Evolutionary conservation across 2,329 filamentous ascomycete genomes (phyloP), one percentile per base, ranked within the genome.

Genomic region (Penicillium sp.): DNA sequence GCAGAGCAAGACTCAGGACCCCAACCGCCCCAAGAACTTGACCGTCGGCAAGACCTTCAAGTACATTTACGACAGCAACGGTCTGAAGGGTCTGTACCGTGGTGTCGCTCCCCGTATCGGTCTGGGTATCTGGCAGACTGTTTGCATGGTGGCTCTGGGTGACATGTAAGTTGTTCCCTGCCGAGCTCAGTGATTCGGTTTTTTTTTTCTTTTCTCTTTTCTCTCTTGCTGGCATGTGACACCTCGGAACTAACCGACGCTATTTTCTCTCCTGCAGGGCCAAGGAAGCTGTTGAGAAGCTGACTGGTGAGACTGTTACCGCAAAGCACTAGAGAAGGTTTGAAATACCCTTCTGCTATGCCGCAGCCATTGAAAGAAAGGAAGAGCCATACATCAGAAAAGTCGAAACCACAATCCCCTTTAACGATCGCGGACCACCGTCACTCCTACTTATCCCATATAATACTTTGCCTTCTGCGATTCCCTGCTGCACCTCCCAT

Each of bases 111-210:
- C 93, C 63, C 85, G 93, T 71, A 90, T 98, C 69, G 90, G 90
- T 61, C 84, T 98, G 56, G 86, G 93, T 68, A 82, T 98, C 76
- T 98, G 93, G 93, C 93, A 98, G 81, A 98, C 93, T 54, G 86
- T 98, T 66, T 98, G 93, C 81, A 98, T 98, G 93, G 93, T 98
- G 74, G 93, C 91, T 66, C 80, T 97, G 73, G 93, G 93, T 75
- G 93, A 97, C 76, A 90, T 95, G 90, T 94, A 76, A 78, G 89
- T 82, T 60, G 25, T 43, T 26, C 1, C 25, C 39, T 4, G 12
- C 13, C 29, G 5, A 8, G 8, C 29, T 32, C 35, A 8, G 50
- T 36, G 42, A 32, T 40, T 29, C 34, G 39, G 12, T 40, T 4
- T 44, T 25, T 13, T 39, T 45, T 5, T 44, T 11, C 39, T 12